Base-by-base conservation (phyloP, 73 alveolate genomes). In the Breviolum minutum region DNA sequence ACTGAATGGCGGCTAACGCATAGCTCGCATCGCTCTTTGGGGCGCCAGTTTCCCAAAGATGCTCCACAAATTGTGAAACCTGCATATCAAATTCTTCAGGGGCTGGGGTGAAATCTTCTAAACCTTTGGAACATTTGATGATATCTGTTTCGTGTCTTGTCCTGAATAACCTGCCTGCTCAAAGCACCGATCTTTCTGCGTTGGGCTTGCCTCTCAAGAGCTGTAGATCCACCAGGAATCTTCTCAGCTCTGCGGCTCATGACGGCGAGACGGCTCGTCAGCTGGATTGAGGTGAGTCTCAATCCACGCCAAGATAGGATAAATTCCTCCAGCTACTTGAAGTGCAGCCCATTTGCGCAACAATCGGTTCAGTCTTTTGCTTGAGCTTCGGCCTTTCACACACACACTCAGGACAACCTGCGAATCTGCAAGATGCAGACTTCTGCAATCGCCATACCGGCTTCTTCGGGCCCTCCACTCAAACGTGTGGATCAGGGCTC, bases 181-280 rank as follows among this genome's bases (percentile, higher is more conserved):
- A 81, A 69, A 0, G 3, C 2, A 17, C 89, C 89, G 8, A 81
- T 40, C 6, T 32, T 48, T 11, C 54, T 24, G 14, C 89, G n/a
- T 11, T 11, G 70, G 5, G 4, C 40, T 81, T 17, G 19, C 11
- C 89, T 32, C 40, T 48, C 17, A 2, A 11, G 48, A 11, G 32
- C 8, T 0, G 89, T 40, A 5, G 70, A 29, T 5, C 16, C 70
- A 2, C 2, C 6, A 30, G 6, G 64, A 8, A 40, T 54, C 69
- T 48, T 32, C 10, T 27, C 8, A 16, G 0, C 1, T 32, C 70
- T 81, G 54, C 48, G 48, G 70, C 70, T 48, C 89, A 81, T 54
- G 64, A 22, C 81, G 81, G 68, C 95, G 83, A 71, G 85, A 68
- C 2, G 95, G 95, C n/a, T 60, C 85, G 54, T 87, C 95, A 7